These are phyloP conservation scores for Fraxinus albicans DNA, from an alignment of 305 asterid species.

Conservation along the genomic window DNA sequence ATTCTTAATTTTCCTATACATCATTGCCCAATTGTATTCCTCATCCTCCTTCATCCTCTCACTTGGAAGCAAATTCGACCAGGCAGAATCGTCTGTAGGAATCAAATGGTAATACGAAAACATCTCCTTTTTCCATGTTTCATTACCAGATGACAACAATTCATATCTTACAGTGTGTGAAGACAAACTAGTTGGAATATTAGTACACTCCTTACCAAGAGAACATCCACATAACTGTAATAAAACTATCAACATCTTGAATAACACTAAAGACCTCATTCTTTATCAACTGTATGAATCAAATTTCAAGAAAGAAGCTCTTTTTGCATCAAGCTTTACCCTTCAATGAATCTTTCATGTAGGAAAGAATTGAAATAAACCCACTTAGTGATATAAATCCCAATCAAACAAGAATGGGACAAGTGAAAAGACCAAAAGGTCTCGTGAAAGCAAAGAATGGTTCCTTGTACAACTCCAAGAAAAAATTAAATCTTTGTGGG, in stretches of 20 bases:
- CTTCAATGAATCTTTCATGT: neutral
- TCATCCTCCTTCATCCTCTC: slow-evolving; percentile 60
- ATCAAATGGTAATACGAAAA: slow-evolving; percentile 67
- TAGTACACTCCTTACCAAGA: slow-evolving; percentile 60
- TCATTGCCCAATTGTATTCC: slow-evolving; percentile 51
- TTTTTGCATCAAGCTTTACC: neutral
- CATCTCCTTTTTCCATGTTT: slow-evolving; percentile 59
- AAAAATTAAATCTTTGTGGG: slow-evolving; percentile 9
- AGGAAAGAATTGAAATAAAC: slow-evolving; percentile 17
- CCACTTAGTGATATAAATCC: slow-evolving; percentile 15
- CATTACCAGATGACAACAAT: slow-evolving; percentile 53
- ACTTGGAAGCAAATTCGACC: slow-evolving; percentile 70
- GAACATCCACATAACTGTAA: slow-evolving; percentile 28
- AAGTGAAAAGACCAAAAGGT: slow-evolving; percentile 19
- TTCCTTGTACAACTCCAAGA: slow-evolving; percentile 25
- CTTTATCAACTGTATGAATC: neutral
- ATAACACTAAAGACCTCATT: slow-evolving; percentile 33
- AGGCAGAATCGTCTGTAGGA: slow-evolving; percentile 75
- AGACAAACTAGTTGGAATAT: slow-evolving; percentile 36
- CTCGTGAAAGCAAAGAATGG: slow-evolving; percentile 48
- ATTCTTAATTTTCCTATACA: slow-evolving; percentile 57
- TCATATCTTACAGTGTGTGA: slow-evolving; percentile 73
- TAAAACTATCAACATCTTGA: slow-evolving; percentile 21
- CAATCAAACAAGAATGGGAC: slow-evolving; percentile 29
- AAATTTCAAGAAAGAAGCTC: neutral